Evolutionary conservation across 257 asterid species (phyloP).

Genomic region (Nicotiana tomentosiformis): DNA sequence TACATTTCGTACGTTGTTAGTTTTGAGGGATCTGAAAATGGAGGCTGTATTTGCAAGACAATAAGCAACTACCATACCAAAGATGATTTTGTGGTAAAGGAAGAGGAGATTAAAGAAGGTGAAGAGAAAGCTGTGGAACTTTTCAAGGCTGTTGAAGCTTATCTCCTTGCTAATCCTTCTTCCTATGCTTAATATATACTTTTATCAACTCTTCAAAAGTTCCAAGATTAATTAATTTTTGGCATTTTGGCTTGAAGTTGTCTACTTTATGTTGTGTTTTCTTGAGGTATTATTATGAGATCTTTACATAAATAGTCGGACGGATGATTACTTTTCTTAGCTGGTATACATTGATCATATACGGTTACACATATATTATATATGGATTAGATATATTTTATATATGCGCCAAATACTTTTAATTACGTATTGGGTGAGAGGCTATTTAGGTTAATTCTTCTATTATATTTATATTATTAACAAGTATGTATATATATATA

Average conservation of each 20-base stretch:
- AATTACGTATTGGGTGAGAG: no score
- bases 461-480: no score
- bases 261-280: neutral
- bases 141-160: constrained; percentile 33
- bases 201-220: neutral
- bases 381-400: no score
- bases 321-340: no score
- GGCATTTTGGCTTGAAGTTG: neutral
- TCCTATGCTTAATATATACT: constrained; percentile 6
- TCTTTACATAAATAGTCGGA: no score
- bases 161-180: constrained; percentile 26
- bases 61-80: constrained; percentile 27
- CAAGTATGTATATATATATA: no score
- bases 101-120: constrained; percentile 34
- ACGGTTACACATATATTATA: no score
- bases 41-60: constrained; percentile 30
- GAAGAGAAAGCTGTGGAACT: constrained; percentile 24
- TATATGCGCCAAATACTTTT: no score
- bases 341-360: no score
- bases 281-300: no score
- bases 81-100: constrained; percentile 21
- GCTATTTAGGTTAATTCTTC: no score
- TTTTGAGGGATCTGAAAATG: constrained; percentile 23
- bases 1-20: constrained; percentile 25
- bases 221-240: neutral